Conservation (phyloP, 2,329 filamentous ascomycete species). For the Monosporascus sp. region DNA sequence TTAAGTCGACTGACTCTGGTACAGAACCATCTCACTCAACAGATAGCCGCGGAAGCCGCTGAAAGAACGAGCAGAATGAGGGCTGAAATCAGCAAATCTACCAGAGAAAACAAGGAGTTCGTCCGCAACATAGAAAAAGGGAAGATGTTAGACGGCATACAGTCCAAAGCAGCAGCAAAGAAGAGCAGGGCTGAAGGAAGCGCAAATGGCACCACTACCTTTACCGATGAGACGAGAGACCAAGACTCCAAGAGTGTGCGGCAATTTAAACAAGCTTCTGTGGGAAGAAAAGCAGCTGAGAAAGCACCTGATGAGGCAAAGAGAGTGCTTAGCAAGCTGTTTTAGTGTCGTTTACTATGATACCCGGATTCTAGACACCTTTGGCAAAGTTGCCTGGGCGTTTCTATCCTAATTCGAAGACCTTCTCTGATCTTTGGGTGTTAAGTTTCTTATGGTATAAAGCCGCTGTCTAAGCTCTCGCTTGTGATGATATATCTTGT, state of each 20-base stretch:
- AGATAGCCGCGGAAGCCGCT: conserved; percentile 77
- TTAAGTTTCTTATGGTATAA: too few species aligned
- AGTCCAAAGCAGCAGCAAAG: conserved; percentile 51
- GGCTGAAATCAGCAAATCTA: conserved; percentile 70
- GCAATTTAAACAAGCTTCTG: conserved; percentile 25
- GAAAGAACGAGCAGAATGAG: conserved; percentile 70
- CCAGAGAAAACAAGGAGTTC: conserved; percentile 77
- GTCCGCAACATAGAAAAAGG: conserved; percentile 72
- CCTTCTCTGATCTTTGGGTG: neutral
- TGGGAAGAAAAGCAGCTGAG: conserved; percentile 20
- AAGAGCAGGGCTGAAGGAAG: conserved; percentile 22
- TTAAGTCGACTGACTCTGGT: neutral
- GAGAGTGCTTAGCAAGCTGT: conserved; percentile 25
- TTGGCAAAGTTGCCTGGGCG: too few species aligned
- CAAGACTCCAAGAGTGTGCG: conserved; percentile 10
- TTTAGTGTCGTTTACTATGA: conserved; percentile 21
- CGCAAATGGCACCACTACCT: conserved; percentile 1
- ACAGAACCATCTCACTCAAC: conserved; percentile 58
- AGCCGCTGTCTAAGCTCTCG: too few species aligned
- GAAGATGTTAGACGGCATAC: conserved; percentile 74
- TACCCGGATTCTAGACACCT: conserved; percentile 11
- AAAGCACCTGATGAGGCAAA: conserved; percentile 23
- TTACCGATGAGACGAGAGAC: neutral
- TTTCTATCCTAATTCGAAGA: too few species aligned
- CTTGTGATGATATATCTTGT: too few species aligned